Evolutionary conservation across 2,329 filamentous ascomycete genomes (phyloP), one percentile per base, ranked within the genome.

Genomic region (Beauveria australis): DNA sequence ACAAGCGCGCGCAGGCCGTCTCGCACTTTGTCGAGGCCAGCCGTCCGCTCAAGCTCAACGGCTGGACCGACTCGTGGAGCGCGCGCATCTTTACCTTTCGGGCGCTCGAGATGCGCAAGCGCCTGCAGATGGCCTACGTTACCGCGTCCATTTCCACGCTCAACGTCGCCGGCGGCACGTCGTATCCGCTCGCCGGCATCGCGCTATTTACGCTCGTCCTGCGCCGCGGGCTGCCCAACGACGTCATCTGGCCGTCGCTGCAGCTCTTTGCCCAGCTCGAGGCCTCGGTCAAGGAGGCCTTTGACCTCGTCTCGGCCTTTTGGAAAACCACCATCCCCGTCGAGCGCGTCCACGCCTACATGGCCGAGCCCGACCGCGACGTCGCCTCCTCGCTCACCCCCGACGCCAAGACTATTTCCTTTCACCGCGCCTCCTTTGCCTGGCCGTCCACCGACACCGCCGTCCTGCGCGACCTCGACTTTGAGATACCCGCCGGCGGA

Each of bases 1-100:
- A 96, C 69, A 76, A 80, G 26, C 89, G 92, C 65, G 80, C 95
- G 0, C 89, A 96, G 68, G 84, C 89, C 5, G 90, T 91, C 1
- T 87, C 88, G 2, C 91, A 96, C 68, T 94, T 95, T 62, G 89
- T 96, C 56, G 91, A 95, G 71, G 87, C 89, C 0, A 91, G 94
- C 60, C 84, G 91, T 3, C 89, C 93, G 0, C 70, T 76, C 7
- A 76, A 76, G 64, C 69, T 76, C 33, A 76, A 76, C 41, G 74
- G 73, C 6, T 76, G 74, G 74, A 76, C 74, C 1, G 67, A 65
- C 1, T 71, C 72, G 0, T 76, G 74, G 74, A 71, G 67, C 48
- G 64, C 63, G 19, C 66, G 74, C 3, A 76, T 76, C 54, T 63
- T 76, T 63, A 68, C 65, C 37, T 75, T 76, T 18, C 66, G 74